phyloP scores from a whole-genome alignment of 306 rosid genomes.

The Vachellia collinsii region DNA sequence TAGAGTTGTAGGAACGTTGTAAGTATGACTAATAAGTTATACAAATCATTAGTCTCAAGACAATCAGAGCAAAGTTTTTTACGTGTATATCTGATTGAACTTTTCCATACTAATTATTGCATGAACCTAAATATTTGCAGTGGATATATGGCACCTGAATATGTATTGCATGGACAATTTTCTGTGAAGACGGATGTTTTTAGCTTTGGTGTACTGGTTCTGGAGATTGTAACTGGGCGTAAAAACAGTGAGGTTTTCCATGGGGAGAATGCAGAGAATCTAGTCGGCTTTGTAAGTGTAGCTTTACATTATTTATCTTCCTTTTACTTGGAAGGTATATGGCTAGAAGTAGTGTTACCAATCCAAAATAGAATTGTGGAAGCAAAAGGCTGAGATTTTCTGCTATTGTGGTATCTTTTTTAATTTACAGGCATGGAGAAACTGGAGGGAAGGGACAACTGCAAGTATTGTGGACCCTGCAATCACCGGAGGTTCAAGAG shows the following conservation, averaged over 20 bases:
- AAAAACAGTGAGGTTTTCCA: slow-evolving; percentile 28
- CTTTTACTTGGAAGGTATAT: too few species aligned
- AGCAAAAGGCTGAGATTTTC: background rate
- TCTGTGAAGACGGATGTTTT: slow-evolving; percentile 52
- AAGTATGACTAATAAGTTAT: slow-evolving; percentile 2
- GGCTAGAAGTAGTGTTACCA: too few species aligned
- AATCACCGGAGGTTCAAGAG: background rate
- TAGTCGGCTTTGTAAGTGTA: slow-evolving; percentile 51
- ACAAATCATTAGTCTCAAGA: background rate
- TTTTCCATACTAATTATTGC: background rate
- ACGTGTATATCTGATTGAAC: background rate
- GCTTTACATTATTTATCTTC: background rate
- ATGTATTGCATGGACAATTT: slow-evolving; percentile 43
- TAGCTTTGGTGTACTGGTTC: slow-evolving; percentile 56
- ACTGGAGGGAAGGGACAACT: slow-evolving; percentile 50
- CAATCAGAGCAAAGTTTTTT: background rate
- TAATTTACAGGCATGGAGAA: slow-evolving; percentile 52
- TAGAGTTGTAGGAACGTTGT: slow-evolving; percentile 53
- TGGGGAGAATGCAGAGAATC: slow-evolving; percentile 33
- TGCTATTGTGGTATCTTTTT: background rate
- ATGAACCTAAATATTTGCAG: slow-evolving; percentile 35
- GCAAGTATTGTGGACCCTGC: slow-evolving; percentile 44
- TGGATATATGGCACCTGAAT: slow-evolving; percentile 72
- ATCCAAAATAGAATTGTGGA: background rate
- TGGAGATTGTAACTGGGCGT: slow-evolving; percentile 57